Conservation (phyloP, 208 protist species). For the Leishmania tarentolae region DNA sequence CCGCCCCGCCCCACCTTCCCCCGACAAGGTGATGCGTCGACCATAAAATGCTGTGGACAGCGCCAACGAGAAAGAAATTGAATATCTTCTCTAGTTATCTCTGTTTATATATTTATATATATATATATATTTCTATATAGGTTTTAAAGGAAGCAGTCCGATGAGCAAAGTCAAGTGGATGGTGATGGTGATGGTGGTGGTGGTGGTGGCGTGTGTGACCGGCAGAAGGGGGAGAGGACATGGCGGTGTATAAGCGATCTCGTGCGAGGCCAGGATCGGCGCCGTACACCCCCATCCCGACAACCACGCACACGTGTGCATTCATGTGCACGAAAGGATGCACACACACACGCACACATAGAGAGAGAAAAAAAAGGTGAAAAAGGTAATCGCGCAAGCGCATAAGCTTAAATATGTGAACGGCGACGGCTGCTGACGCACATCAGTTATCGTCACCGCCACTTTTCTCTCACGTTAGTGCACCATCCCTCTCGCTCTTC, state of each 20-base stretch:
- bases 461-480: too few species aligned
- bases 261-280: not conserved
- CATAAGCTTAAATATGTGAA: too few species aligned
- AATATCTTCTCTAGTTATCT: not conserved
- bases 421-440: too few species aligned
- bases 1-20: too few species aligned
- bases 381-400: too few species aligned
- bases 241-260: not conserved
- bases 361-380: too few species aligned
- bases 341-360: not conserved
- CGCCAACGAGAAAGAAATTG: too few species aligned
- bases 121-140: slow-evolving; percentile 13
- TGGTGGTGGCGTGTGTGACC: not conserved
- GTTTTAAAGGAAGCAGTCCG: not conserved
- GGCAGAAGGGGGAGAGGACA: not conserved
- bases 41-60: too few species aligned
- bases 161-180: not conserved
- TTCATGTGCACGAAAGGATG: not conserved
- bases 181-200: not conserved
- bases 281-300: not conserved
- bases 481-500: too few species aligned
- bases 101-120: slow-evolving; percentile 8
- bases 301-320: not conserved
- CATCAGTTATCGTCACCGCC: too few species aligned
- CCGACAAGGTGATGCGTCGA: too few species aligned